A percentile compares a stretch with the other conserved stretches of the same genome.
phyloP scores from a whole-genome alignment of 805 yeast species.

The Candida railenensis region DNA sequence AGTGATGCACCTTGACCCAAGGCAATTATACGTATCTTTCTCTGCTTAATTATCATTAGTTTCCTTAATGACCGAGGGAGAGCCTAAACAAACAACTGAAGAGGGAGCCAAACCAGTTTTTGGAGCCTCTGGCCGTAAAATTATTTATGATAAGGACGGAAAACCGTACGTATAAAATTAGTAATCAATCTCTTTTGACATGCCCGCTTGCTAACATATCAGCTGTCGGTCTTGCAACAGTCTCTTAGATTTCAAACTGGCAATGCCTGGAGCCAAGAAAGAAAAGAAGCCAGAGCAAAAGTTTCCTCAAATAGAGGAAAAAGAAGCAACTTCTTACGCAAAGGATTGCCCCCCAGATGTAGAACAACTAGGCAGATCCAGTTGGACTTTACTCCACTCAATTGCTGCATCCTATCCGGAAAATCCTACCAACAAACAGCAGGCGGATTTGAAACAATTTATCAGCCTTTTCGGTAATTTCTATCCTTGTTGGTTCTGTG shows the following conservation, averaged over 20 bases:
- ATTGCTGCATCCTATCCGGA: constrained; percentile 89
- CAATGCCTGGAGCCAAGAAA: constrained; percentile 25
- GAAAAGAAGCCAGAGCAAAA: constrained; percentile 4
- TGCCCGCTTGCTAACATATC: constrained; percentile 3
- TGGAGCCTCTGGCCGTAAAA: constrained; percentile 64
- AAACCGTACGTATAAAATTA: constrained; percentile 68
- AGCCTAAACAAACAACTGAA: background rate
- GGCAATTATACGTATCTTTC: too few species aligned
- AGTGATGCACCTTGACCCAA: too few species aligned
- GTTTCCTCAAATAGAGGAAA: constrained; percentile 9
- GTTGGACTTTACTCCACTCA: constrained; percentile 92
- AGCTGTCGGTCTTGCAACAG: constrained; percentile 90
- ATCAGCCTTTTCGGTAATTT: constrained; percentile 68
- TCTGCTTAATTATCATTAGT: background rate
- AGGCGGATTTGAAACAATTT: constrained; percentile 70
- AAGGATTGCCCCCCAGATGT: constrained; percentile 86
- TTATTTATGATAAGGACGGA: constrained; percentile 83
- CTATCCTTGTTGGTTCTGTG: constrained; percentile 95
- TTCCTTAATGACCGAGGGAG: background rate
- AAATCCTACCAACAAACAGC: constrained; percentile 58
- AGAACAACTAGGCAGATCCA: constrained; percentile 70
- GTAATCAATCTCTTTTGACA: constrained; percentile 4
- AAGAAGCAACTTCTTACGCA: constrained; percentile 23
- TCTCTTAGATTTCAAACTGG: constrained; percentile 74
- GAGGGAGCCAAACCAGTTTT: constrained; percentile 34